These are phyloP conservation scores for Dioszegia crocea DNA, from an alignment of 768 basidiomycete species.

Conservation along the genomic window DNA sequence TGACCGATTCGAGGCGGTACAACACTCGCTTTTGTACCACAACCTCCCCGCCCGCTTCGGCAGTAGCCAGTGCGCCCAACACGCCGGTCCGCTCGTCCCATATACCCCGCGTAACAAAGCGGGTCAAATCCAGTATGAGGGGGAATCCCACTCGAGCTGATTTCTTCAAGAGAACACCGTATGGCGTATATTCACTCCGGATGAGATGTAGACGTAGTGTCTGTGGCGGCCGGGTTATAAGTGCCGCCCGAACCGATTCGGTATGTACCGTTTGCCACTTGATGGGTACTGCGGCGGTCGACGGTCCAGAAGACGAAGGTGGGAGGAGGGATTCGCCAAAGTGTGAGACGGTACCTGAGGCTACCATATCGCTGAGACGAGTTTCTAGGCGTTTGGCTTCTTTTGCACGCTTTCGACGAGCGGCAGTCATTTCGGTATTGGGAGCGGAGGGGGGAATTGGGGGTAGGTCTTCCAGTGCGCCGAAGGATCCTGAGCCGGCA, in stretches of 20 bases:
- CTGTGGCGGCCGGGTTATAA: conserved; percentile 65
- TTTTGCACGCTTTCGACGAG: conserved; percentile 67
- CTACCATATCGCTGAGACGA: conserved; percentile 61
- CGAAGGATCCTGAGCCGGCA: conserved; percentile 26
- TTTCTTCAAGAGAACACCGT: conserved; percentile 72
- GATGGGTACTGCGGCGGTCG: conserved; percentile 22
- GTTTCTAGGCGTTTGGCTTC: conserved; percentile 66
- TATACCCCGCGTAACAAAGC: conserved; percentile 53
- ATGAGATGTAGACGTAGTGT: conserved; percentile 87
- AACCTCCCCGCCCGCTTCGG: conserved; percentile 33
- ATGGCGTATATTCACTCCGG: conserved; percentile 77
- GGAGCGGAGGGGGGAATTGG: conserved; percentile 15
- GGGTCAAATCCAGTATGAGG: conserved; percentile 81
- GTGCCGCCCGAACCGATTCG: conserved; percentile 36
- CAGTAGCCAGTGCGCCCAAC: conserved; percentile 1
- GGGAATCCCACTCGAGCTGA: conserved; percentile 74
- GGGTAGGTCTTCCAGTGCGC: conserved; percentile 10
- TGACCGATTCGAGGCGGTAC: conserved; percentile 78
- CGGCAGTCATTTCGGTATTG: conserved; percentile 58
- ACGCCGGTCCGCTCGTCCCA: conserved; percentile 32
- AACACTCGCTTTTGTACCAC: conserved; percentile 58
- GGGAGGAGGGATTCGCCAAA: conserved; percentile 29
- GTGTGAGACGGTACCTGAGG: conserved; percentile 64
- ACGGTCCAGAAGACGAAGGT: background rate
- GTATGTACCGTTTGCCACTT: conserved; percentile 36